Base-by-base conservation (phyloP, 305 asterid genomes). In the Nicotiana rustica region DNA sequence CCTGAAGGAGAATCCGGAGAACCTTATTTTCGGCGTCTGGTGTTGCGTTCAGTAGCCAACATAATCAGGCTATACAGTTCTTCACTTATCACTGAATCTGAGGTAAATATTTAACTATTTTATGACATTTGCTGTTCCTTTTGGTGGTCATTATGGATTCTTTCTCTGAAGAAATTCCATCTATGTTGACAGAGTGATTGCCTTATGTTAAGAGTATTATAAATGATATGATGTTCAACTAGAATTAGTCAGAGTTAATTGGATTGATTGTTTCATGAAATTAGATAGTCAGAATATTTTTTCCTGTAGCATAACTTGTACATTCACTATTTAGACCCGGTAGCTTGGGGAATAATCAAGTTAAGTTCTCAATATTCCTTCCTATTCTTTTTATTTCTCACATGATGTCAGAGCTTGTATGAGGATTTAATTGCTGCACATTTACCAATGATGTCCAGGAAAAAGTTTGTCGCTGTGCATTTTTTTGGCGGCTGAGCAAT, bases 51-150 rank as follows among this genome's bases (percentile, higher is more conserved):
- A 41, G 99, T 96, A 78, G 93, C 97, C 84, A 98, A 96, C 88
- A 89, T 96, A 81, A 93, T 96, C 92, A 89, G 98, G 90, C 98
- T 93, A 69, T 94, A 96, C 86, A 93, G 98, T 93, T 91, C 99
- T 60, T 91, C 94, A 81, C 97, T 96, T 64, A 88, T 90, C 73
- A 94, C 98, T 78, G 99, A 96, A 87, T 91, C 99, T 76, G 99
- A 96, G 98, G 99, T 96, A 87, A 69, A 70, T 67, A n/a, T 81
- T 77, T 44, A 19, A 68, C 66, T n/a, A 13, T 61, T 75, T 71
- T 56, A 52, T 49, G 41, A 52, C 33, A 36, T 52, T 47, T 49
- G 21, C 79, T 75, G 64, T 25, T 62, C 79, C 64, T 5, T 75
- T 35, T 25, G 56, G 67, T 80, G 62, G 77, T 70, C 69, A 68